Evolutionary conservation across 495 filamentous ascomycete genomes (phyloP).

Genomic region (Astrocystis sublimbata): DNA sequence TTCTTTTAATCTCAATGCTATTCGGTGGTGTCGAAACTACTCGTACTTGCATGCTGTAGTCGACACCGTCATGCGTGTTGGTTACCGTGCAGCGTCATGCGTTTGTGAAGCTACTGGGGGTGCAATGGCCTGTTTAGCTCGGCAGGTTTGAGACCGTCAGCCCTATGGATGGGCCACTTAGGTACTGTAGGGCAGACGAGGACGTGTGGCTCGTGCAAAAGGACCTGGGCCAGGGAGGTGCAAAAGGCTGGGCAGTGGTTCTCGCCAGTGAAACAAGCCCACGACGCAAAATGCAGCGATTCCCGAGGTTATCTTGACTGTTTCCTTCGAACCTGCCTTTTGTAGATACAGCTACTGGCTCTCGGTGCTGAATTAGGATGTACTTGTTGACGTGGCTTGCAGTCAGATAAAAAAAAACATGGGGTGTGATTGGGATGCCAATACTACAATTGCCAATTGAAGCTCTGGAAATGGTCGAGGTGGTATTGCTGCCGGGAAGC

Average conservation of each 20-base stretch:
- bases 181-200: neutral
- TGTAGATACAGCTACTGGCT: neutral
- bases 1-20: too few relatives aligned
- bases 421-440: neutral
- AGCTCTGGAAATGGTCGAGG: conserved; percentile 8
- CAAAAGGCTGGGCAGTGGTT: too few relatives aligned
- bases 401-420: neutral
- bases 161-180: conserved; percentile 13
- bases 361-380: too few relatives aligned
- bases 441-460: neutral
- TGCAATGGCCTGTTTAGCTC: neutral
- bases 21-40: neutral
- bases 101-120: neutral
- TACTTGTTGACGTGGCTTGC: neutral
- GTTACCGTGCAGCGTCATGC: neutral
- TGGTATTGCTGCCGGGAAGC: neutral
- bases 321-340: too few relatives aligned
- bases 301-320: neutral
- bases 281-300: neutral
- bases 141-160: conserved; percentile 7
- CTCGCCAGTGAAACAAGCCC: conserved; percentile 1
- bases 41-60: too few relatives aligned
- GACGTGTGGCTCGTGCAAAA: conserved; percentile 9
- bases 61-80: too few relatives aligned
- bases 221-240: neutral